Evolutionary conservation across 345 rosid species (phyloP).

Genomic region (Eucalyptus dawsonii): DNA sequence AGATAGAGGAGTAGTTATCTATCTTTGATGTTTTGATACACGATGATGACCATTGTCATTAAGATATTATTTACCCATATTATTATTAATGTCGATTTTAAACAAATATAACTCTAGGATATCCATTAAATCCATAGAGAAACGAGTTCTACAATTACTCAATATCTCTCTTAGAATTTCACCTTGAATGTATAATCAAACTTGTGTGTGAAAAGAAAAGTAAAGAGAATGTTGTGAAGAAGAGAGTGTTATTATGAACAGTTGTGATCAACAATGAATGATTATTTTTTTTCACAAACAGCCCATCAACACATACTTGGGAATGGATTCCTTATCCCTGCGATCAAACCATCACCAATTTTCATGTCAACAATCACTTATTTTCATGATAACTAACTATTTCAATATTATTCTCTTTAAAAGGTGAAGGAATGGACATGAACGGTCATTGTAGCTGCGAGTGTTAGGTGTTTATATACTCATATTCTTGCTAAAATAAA

Average conservation of each 20-base stretch:
- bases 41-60: background rate
- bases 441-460: background rate
- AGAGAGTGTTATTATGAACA: too few species aligned
- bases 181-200: background rate
- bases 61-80: background rate
- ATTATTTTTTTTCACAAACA: too few species aligned
- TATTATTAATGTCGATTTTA: accelerated
- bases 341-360: background rate
- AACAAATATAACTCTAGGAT: too few species aligned
- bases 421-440: background rate
- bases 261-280: too few species aligned
- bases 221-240: background rate
- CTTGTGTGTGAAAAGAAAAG: background rate
- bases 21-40: background rate
- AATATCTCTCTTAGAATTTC: background rate
- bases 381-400: background rate
- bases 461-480: background rate
- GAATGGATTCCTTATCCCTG: background rate
- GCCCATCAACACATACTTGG: too few species aligned
- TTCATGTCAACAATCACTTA: background rate
- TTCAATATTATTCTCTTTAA: background rate
- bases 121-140: background rate
- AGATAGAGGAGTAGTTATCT: background rate
- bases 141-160: background rate
- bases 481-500: background rate